Percentiles rank a stretch among this genome's conserved stretches.
phyloP scores from a whole-genome alignment of 805 yeast species.

The Saccharomycopsis fodiens region DNA sequence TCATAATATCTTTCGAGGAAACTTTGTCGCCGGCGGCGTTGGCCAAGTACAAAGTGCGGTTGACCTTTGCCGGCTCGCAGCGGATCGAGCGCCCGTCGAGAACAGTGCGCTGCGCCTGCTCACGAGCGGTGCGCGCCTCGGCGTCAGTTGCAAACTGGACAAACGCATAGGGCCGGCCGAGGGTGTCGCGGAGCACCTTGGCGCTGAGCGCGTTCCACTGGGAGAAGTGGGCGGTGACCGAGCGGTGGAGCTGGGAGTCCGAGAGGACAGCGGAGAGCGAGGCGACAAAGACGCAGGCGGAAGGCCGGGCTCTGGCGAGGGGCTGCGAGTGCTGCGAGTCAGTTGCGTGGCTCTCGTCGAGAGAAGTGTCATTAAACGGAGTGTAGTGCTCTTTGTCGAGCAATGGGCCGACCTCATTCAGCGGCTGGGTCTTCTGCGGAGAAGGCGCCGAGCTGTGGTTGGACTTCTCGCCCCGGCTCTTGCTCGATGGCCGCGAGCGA shows the following conservation, averaged over 20 bases:
- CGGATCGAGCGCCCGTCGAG: conserved; percentile 72
- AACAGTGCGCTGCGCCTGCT: conserved; percentile 57
- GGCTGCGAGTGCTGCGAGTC: too few species aligned
- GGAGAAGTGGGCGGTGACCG: conserved; percentile 62
- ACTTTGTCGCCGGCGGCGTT: conserved; percentile 27
- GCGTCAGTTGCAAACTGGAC: conserved; percentile 72
- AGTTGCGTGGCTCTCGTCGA: too few species aligned
- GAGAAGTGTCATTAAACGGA: too few species aligned
- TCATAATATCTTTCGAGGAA: conserved; percentile 29
- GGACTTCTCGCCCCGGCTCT: too few species aligned
- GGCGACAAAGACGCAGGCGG: conserved; percentile 88
- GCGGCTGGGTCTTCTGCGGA: too few species aligned
- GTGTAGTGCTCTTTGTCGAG: too few species aligned
- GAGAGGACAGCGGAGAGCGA: conserved; percentile 56
- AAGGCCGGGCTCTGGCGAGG: conserved; percentile 61
- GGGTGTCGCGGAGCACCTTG: conserved; percentile 75
- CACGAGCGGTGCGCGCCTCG: conserved; percentile 63
- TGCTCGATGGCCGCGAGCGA: too few species aligned
- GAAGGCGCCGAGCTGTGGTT: too few species aligned
- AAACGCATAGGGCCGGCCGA: conserved; percentile 85
- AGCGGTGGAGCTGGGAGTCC: conserved; percentile 64
- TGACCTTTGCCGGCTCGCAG: conserved; percentile 88
- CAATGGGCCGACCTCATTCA: too few species aligned
- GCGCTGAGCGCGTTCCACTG: conserved; percentile 70
- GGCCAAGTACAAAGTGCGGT: conserved; percentile 69